Conservation (phyloP, 1,284 basidiomycete species). For the Moesziomyces antarcticus region DNA sequence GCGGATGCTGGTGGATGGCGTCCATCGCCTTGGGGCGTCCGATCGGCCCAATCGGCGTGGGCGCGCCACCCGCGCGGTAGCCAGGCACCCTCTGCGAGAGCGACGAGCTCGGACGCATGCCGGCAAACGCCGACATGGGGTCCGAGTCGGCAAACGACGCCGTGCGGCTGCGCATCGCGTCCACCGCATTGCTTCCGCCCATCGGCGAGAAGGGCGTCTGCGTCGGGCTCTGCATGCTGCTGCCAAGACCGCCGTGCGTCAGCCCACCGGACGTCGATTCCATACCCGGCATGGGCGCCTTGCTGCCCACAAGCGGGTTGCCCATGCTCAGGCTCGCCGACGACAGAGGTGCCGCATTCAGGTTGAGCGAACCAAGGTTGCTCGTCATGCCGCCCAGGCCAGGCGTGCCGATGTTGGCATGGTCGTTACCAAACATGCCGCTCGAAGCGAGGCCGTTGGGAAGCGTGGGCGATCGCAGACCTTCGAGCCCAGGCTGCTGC, state of each 20-base stretch:
- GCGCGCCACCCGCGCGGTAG: conserved; percentile 38
- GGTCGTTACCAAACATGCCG: conserved; percentile 31
- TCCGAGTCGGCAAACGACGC: conserved; percentile 44
- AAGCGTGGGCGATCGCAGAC: conserved; percentile 47
- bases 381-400: conserved; percentile 39
- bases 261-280: conserved; percentile 17
- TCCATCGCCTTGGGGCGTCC: conserved; percentile 59
- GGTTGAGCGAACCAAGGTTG: conserved; percentile 51
- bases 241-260: conserved; percentile 15
- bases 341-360: conserved; percentile 32
- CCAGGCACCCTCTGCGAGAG: conserved; percentile 44
- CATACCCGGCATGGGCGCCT: conserved; percentile 23
- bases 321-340: conserved; percentile 21
- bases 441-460: conserved; percentile 41
- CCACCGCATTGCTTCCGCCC: conserved; percentile 18
- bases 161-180: conserved; percentile 43
- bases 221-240: conserved; percentile 29
- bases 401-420: conserved; percentile 26
- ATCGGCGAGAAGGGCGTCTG: conserved; percentile 50
- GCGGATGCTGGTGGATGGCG: conserved; percentile 29
- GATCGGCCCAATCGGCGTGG: conserved; percentile 63
- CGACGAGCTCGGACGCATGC: conserved; percentile 44
- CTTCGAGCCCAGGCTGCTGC: conserved; percentile 43
- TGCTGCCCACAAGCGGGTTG: conserved; percentile 23
- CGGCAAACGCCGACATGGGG: conserved; percentile 39